Percentiles rank a stretch among this genome's conserved stretches.
These are phyloP conservation scores for Colletotrichum falcatum DNA, from an alignment of 2,329 filamentous ascomycete genomes.

Conservation along the genomic window DNA sequence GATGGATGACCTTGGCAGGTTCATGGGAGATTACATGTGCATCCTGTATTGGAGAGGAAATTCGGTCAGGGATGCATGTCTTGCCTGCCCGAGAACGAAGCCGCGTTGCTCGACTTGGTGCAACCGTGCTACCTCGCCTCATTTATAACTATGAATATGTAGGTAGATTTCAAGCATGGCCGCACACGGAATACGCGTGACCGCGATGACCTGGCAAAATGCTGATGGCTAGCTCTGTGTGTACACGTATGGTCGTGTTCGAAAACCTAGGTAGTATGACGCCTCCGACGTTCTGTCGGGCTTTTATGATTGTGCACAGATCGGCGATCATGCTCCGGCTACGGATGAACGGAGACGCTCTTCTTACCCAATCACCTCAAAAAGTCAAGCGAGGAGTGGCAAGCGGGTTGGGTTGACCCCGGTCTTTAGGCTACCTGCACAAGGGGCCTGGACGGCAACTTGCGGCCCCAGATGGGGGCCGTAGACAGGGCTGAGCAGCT, in stretches of 20 bases:
- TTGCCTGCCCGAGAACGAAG: not conserved
- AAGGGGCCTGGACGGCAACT: not conserved
- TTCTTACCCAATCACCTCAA: conserved; percentile 5
- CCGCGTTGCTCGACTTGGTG: not conserved
- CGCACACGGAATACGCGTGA: not conserved
- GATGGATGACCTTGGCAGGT: not conserved
- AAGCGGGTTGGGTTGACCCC: not conserved
- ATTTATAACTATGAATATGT: fast-evolving
- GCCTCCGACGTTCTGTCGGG: conserved; percentile 2
- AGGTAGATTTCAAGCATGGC: not conserved
- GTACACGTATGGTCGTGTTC: not conserved
- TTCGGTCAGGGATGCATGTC: not conserved
- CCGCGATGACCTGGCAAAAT: not conserved
- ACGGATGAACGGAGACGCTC: not conserved
- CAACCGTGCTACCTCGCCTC: not conserved
- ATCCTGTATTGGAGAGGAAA: not conserved
- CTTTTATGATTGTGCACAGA: not conserved
- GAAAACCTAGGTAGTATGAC: too few species aligned
- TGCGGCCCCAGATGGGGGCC: conserved; percentile 9
- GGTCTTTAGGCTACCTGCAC: not conserved
- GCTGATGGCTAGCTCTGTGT: not conserved
- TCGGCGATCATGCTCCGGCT: not conserved
- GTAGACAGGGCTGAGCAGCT: conserved; percentile 31
- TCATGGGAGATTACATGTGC: conserved; percentile 1
- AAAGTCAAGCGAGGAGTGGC: not conserved